Conservation (phyloP, 2,329 filamentous ascomycete species). For the Aspergillus puulaauensis region DNA sequence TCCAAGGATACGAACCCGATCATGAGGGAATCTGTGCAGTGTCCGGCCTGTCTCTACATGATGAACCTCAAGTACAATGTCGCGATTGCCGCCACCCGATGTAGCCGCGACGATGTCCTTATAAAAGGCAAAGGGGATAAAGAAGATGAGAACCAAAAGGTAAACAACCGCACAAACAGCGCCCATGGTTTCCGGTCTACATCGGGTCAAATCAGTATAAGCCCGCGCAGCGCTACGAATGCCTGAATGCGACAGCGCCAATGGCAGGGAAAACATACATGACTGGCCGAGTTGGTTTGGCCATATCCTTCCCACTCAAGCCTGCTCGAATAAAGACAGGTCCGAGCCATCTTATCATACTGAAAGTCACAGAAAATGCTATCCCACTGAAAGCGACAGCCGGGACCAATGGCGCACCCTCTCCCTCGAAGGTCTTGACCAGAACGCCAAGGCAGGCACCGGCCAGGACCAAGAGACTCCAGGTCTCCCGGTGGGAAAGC, state of each 20-base stretch:
- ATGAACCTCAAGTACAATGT: conserved; percentile 73
- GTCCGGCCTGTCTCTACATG: conserved; percentile 79
- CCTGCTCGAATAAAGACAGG: conserved; percentile 84
- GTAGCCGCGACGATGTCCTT: conserved; percentile 96
- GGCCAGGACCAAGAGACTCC: conserved; percentile 62
- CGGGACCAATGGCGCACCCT: conserved; percentile 85
- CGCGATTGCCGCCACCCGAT: conserved; percentile 86
- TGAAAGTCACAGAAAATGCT: conserved; percentile 77
- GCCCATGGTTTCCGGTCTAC: conserved; percentile 89
- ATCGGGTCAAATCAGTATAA: conserved; percentile 9
- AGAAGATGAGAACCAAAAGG: conserved; percentile 81
- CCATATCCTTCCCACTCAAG: conserved; percentile 85
- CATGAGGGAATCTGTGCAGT: conserved; percentile 89
- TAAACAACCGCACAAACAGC: conserved; percentile 91
- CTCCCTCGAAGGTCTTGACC: conserved; percentile 73
- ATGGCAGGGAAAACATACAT: conserved; percentile 52
- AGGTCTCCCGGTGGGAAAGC: conserved; percentile 55
- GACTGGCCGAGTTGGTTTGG: conserved; percentile 71
- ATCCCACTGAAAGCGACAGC: conserved; percentile 83
- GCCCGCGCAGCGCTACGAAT: background rate
- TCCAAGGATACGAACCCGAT: conserved; percentile 63
- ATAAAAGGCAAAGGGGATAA: conserved; percentile 97
- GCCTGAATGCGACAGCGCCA: background rate
- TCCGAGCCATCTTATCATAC: conserved; percentile 90
- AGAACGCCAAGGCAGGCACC: conserved; percentile 72